These are phyloP conservation scores for Hibiscus trionum DNA, from an alignment of 345 rosid species.

Conservation along the genomic window DNA sequence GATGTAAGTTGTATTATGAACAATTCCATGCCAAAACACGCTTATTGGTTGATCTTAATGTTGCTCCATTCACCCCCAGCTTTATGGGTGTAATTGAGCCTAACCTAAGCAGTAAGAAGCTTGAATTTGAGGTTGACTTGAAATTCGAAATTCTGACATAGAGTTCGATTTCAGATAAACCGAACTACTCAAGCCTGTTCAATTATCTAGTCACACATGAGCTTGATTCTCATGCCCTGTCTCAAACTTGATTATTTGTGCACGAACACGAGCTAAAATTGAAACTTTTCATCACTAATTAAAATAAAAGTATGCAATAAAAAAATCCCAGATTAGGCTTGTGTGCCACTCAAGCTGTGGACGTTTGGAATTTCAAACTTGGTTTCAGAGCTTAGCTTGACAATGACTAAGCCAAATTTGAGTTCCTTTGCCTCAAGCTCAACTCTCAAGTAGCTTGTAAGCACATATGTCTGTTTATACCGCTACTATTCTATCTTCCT, in stretches of 20 bases:
- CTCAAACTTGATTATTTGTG: not conserved
- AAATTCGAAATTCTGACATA: not conserved
- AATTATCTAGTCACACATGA: not conserved
- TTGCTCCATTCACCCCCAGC: not conserved
- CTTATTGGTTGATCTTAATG: not conserved
- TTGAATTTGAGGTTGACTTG: not conserved
- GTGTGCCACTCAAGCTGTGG: not conserved
- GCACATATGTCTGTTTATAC: not conserved
- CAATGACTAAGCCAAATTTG: not conserved
- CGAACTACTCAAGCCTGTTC: not conserved
- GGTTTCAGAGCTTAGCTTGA: not conserved
- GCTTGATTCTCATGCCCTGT: not conserved
- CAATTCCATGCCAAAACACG: not conserved
- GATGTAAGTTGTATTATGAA: slow-evolving; percentile 48
- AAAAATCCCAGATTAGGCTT: not conserved
- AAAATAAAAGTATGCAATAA: not conserved
- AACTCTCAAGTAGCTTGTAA: not conserved
- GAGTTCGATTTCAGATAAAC: not conserved
- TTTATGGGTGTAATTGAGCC: not conserved
- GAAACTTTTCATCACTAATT: not conserved
- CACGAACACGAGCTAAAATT: not conserved
- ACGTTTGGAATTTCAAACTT: not conserved
- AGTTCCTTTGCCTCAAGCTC: not conserved
- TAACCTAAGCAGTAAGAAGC: not conserved
- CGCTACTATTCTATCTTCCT: not conserved